Evolutionary conservation across 352 stramenopile species (phyloP).

Genomic region (Phytopythium litorale): DNA sequence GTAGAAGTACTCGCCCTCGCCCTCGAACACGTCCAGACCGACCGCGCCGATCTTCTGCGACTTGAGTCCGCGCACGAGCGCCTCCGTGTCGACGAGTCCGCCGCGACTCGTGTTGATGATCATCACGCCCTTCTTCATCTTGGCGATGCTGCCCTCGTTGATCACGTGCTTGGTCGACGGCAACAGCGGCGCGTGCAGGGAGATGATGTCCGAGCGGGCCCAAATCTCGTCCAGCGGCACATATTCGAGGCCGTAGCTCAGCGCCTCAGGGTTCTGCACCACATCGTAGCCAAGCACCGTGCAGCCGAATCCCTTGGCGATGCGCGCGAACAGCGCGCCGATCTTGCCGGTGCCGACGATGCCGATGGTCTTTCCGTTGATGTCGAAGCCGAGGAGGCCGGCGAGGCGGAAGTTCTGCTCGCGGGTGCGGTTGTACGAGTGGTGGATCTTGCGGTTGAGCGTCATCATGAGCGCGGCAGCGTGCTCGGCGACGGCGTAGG

Average conservation of each 20-base stretch:
- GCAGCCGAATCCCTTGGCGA: slow-evolving; percentile 29
- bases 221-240: slow-evolving; percentile 60
- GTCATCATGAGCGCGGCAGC: slow-evolving; percentile 68
- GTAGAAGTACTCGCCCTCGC: slow-evolving; percentile 76
- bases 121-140: slow-evolving; percentile 88
- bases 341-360: slow-evolving; percentile 50
- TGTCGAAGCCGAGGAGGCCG: slow-evolving; percentile 51
- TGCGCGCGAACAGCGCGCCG: slow-evolving; percentile 50
- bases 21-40: slow-evolving; percentile 89
- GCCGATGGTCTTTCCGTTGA: slow-evolving; percentile 72
- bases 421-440: slow-evolving; percentile 47
- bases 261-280: slow-evolving; percentile 42
- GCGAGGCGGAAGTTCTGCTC: slow-evolving; percentile 59
- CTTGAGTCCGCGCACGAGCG: slow-evolving; percentile 72
- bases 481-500: slow-evolving; percentile 79
- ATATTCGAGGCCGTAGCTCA: slow-evolving; percentile 42
- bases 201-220: slow-evolving; percentile 81
- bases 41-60: slow-evolving; percentile 70
- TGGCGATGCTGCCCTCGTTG: slow-evolving; percentile 76
- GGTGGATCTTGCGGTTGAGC: slow-evolving; percentile 61
- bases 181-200: slow-evolving; percentile 83
- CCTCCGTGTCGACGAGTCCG: slow-evolving; percentile 83
- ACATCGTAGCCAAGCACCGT: slow-evolving; percentile 74
- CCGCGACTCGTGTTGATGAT: slow-evolving; percentile 91
- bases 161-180: slow-evolving; percentile 82